Base-by-base conservation (phyloP, 1,139 yeast species). In the Suhomyces ambrosiae region DNA sequence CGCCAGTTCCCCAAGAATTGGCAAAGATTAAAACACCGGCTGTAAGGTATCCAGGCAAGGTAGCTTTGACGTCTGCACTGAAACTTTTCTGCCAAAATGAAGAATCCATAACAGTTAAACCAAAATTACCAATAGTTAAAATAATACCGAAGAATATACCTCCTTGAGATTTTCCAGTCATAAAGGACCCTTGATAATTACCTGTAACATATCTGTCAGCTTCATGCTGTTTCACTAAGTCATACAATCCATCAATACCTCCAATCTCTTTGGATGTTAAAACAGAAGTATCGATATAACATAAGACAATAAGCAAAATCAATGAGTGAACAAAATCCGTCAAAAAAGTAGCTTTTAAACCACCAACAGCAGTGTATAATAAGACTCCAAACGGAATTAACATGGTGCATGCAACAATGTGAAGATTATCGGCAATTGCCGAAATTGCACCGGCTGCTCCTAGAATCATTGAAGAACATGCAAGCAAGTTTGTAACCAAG, bases 331-430 rank as follows among this genome's bases (percentile, higher is more conserved):
- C 60, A 41, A 52, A 64, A 43, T 65, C 70, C 15, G 70, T 64
- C 30, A 64, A 56, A 38, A 67, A 68, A 2, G 74, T 68, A 9
- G 73, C 67, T 41, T 63, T 65, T 39, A 68, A 56, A 2, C 74
- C 74, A 16, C 72, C 73, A 40, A 64, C 60, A 11, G 61, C 52
- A 3, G 74, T 66, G 45, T 65, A 65, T 24, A 61, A 40, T 25
- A 64, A 44, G 11, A 65, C 70, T 5, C 69, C 68, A 45, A 65
- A 60, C 11, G 69, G 69, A 34, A 65, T 60, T 34, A 65, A 52
- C 57, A 62, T 51, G 7, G 64, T 55, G 31, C 61, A 53, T 8
- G 67, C 67, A 23, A 55, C 66, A 33, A 59, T 54, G 35, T 65
- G 61, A 31, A 65, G 46, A 35, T 63, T 57, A 23, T 63, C 68